A percentile compares a stretch with the other conserved stretches of the same genome.
phyloP scores from a whole-genome alignment of 23 red algal genomes.

The Gracilaria domingensis region DNA sequence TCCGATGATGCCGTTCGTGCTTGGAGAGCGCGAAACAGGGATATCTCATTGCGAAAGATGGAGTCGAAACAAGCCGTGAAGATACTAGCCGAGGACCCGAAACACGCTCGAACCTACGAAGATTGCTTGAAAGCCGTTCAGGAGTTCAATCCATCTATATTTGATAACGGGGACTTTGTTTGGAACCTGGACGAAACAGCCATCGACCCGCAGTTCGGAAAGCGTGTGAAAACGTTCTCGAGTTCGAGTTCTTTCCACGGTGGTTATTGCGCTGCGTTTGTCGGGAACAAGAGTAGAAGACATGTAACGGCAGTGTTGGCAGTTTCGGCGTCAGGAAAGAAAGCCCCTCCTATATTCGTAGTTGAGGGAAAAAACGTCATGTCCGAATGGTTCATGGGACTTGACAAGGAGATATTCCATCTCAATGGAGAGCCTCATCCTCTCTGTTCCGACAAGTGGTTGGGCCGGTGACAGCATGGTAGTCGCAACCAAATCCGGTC shows the following conservation, averaged over 20 bases:
- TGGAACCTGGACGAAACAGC: constrained; percentile 37
- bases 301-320: constrained; percentile 28
- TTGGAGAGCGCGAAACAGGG: not conserved
- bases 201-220: not conserved
- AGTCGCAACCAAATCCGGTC: not conserved
- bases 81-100: not conserved
- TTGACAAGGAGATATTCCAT: no score
- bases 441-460: not conserved
- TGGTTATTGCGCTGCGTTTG: not conserved
- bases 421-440: not conserved
- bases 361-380: constrained; percentile 8
- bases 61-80: not conserved
- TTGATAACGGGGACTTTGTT: not conserved
- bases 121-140: constrained; percentile 1
- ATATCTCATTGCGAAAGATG: constrained; percentile 12
- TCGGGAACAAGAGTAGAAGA: not conserved
- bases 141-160: not conserved
- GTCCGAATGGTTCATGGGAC: constrained; percentile 5
- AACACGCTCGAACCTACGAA: not conserved
- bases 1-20: constrained; percentile 28
- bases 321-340: not conserved
- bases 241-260: not conserved
- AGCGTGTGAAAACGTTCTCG: not conserved
- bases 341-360: constrained; percentile 15
- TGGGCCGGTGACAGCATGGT: not conserved